Conservation (phyloP, 768 basidiomycete species). For the Cystofilobasidium capitatum region DNA sequence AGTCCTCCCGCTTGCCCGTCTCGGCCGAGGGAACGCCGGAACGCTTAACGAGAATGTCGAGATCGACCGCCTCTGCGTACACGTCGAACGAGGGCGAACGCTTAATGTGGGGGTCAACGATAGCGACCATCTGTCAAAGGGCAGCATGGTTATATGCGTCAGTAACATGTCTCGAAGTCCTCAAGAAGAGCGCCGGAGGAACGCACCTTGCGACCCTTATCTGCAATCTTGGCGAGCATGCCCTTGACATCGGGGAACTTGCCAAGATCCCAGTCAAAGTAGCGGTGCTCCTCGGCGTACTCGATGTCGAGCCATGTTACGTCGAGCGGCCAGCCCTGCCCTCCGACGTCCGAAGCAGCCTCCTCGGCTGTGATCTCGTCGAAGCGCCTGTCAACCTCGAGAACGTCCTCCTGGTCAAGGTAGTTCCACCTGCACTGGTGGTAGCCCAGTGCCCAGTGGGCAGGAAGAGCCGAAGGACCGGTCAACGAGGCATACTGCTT, state of each 20-base stretch:
- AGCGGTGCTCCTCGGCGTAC: slow-evolving; percentile 84
- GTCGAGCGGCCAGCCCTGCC: slow-evolving; percentile 86
- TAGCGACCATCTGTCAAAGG: slow-evolving; percentile 76
- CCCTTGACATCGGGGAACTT: slow-evolving; percentile 87
- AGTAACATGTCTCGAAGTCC: neutral
- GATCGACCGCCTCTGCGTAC: slow-evolving; percentile 72
- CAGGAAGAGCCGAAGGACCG: slow-evolving; percentile 76
- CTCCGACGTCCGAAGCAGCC: neutral
- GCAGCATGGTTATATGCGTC: neutral
- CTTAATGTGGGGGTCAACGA: slow-evolving; percentile 93
- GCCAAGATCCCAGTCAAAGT: slow-evolving; percentile 92
- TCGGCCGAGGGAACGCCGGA: slow-evolving; percentile 50
- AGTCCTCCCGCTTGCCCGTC: slow-evolving; percentile 45
- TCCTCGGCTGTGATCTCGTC: slow-evolving; percentile 43
- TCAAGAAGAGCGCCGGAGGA: neutral
- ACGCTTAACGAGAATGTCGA: slow-evolving; percentile 71
- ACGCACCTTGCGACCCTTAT: slow-evolving; percentile 68
- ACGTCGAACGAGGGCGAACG: slow-evolving; percentile 67
- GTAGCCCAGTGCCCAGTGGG: slow-evolving; percentile 82
- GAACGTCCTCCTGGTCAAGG: slow-evolving; percentile 75
- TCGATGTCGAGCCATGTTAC: slow-evolving; percentile 98
- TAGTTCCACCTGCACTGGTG: slow-evolving; percentile 99
- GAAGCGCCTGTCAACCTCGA: slow-evolving; percentile 72
- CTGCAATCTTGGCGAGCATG: slow-evolving; percentile 84
- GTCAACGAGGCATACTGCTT: slow-evolving; percentile 75